Base-by-base conservation (phyloP, 208 protist genomes). In the Blastocrithidia nonstop region DNA sequence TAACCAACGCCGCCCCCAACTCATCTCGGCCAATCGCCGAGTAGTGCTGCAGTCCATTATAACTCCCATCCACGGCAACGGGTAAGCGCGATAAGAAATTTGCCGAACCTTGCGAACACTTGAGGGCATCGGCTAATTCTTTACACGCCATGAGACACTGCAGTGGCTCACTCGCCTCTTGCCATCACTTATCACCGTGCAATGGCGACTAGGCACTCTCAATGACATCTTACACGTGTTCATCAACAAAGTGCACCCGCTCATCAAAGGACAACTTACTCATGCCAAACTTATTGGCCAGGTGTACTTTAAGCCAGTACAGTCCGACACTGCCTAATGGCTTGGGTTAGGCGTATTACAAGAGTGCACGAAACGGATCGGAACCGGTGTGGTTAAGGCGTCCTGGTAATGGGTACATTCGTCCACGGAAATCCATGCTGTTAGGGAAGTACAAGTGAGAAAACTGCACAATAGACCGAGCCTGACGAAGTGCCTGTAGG, bases 41-140 rank as follows among this genome's bases (percentile, higher is more conserved):
- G 81, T 98, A 99, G 75, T 98, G 97, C 72, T 98, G 96, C 42
- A 99, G 66, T 23, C 96, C 96, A 59, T 98, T 98, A 56, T 97
- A 98, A 26, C 83, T 91, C 15, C 95, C 95, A 65, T 98, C 96
- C 37, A 95, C 93, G 23, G 97, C 96, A 45, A 98, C 85, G 6
- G 96, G 96, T 11, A 98, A 59, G n/a, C 72, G 62, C 0, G 85
- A 96, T 6, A 82, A 54, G 50, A 83, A 98, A 17, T 77, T 62
- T n/a, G 69, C 57, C 4, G 87, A 66, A n/a, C 93, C 71, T 17
- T 80, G 77, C 16, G 76, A 91, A 52, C 66, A 81, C 51, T 90
- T 81, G 15, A 96, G 47, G 4, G 94, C 95, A 38, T 95, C 85
- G 0, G 68, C 56, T 13, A 98, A 54, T 49, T 99, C 97, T 33